These are phyloP conservation scores for Pichia exigua DNA, from an alignment of 805 yeast species.

Conservation along the genomic window DNA sequence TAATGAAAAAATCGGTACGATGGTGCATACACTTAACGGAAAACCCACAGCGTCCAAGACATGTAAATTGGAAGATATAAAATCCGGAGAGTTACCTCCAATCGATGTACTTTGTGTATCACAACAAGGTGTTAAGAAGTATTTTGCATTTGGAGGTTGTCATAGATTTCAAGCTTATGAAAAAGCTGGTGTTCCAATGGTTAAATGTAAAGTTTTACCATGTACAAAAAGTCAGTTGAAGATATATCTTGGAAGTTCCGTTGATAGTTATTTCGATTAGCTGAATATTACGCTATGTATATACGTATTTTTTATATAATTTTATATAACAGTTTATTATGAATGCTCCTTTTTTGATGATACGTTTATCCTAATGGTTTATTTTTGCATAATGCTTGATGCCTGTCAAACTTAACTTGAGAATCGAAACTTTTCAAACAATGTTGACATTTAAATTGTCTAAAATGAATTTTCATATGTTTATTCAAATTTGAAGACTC, in stretches of 20 bases:
- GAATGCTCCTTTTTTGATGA: slow-evolving; percentile 25
- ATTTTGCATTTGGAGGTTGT: slow-evolving; percentile 87
- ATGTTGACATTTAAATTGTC: slow-evolving; percentile 40
- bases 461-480: slow-evolving; percentile 73
- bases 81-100: slow-evolving; percentile 69
- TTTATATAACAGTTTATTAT: not conserved
- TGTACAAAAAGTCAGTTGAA: slow-evolving; percentile 62
- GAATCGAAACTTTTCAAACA: slow-evolving; percentile 49
- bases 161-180: slow-evolving; percentile 87
- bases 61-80: slow-evolving; percentile 38
- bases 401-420: slow-evolving; percentile 35
- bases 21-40: slow-evolving; percentile 66
- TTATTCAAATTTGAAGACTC: slow-evolving; percentile 86
- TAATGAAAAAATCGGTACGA: slow-evolving; percentile 62
- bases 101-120: slow-evolving; percentile 67
- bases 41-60: slow-evolving; percentile 57
- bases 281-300: slow-evolving; percentile 17
- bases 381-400: slow-evolving; percentile 33
- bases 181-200: slow-evolving; percentile 39
- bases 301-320: not conserved
- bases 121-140: slow-evolving; percentile 51
- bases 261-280: slow-evolving; percentile 43
- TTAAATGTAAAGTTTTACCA: slow-evolving; percentile 66
- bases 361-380: slow-evolving; percentile 67
- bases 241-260: slow-evolving; percentile 65